Percentiles rank a stretch among this genome's conserved stretches.
Conservation (phyloP, 768 basidiomycete genomes). For the Kwoniella heveanensis region DNA sequence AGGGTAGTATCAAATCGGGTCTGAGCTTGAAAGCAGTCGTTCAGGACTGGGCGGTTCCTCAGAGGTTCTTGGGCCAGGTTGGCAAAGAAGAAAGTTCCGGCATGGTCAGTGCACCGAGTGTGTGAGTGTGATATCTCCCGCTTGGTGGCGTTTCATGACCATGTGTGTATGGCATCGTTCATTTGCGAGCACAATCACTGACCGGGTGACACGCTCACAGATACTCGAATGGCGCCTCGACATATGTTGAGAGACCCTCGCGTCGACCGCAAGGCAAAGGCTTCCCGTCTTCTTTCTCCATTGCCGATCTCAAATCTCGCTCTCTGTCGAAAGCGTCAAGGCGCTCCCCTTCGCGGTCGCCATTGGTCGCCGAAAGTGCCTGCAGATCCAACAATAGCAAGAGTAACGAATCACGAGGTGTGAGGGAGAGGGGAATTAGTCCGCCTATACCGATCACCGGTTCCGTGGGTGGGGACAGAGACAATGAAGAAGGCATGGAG, state of each 20-base stretch:
- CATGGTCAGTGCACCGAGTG: conserved; percentile 14
- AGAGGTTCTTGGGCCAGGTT: conserved; percentile 11
- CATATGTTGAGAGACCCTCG: conserved; percentile 14
- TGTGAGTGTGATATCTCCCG: conserved; percentile 24
- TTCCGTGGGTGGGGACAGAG: background rate
- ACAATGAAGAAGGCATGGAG: background rate
- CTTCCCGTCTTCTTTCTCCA: conserved; percentile 12
- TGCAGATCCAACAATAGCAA: no score
- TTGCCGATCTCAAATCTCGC: conserved; percentile 7
- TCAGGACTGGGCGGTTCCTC: conserved; percentile 8
- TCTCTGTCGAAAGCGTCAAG: background rate
- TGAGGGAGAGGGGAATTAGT: conserved; percentile 10
- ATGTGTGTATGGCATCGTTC: no score
- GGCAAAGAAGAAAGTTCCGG: conserved; percentile 18
- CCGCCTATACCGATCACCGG: conserved; percentile 14
- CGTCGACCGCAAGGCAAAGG: conserved; percentile 16
- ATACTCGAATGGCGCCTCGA: conserved; percentile 25
- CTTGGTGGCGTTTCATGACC: no score
- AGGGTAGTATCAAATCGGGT: conserved; percentile 9
- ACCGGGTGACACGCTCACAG: conserved; percentile 4
- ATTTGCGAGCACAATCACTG: no score
- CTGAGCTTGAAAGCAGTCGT: conserved; percentile 11
- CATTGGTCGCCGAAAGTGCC: background rate
- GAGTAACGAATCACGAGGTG: background rate
- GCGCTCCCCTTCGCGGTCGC: conserved; percentile 2